These are phyloP conservation scores for Casuarina equisetifolia DNA, from an alignment of 306 rosid species.

Conservation along the genomic window DNA sequence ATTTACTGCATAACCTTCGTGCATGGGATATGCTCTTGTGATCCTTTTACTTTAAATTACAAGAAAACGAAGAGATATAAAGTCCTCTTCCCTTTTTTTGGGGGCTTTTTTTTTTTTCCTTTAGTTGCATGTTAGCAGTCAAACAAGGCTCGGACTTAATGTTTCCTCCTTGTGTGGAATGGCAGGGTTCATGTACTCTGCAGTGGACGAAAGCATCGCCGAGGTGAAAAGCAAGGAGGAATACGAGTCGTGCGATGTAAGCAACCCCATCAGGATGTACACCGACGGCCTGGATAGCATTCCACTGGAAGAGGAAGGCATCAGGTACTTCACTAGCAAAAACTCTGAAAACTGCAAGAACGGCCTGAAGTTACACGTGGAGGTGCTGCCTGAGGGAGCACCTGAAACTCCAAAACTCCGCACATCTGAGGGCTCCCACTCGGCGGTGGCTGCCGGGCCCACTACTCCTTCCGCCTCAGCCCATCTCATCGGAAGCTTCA, in stretches of 20 bases:
- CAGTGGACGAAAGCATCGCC: slow-evolving; percentile 46
- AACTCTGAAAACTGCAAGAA: slow-evolving; percentile 50
- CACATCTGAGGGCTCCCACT: background rate
- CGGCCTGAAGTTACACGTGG: slow-evolving; percentile 65
- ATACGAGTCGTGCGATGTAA: slow-evolving; percentile 65
- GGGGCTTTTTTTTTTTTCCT: too few species aligned
- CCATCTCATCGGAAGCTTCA: slow-evolving; percentile 17
- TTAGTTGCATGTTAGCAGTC: too few species aligned
- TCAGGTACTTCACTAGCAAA: slow-evolving; percentile 68
- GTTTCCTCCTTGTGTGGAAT: background rate
- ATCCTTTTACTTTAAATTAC: too few species aligned
- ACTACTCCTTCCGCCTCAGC: slow-evolving; percentile 49
- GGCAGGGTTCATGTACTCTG: slow-evolving; percentile 79
- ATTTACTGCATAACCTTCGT: too few species aligned
- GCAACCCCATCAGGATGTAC: slow-evolving; percentile 64
- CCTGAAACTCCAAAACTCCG: background rate
- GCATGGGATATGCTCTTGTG: too few species aligned
- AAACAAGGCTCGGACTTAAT: too few species aligned
- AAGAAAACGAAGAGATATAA: too few species aligned
- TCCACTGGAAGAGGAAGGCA: slow-evolving; percentile 61
- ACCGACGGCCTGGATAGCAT: slow-evolving; percentile 64
- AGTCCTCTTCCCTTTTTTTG: too few species aligned
- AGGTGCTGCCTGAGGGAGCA: slow-evolving; percentile 34
- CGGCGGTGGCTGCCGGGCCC: slow-evolving; percentile 44
- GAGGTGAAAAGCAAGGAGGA: slow-evolving; percentile 66